A percentile compares a stretch with the other conserved stretches of the same genome.
These are phyloP conservation scores for Candida sakaeoensis DNA, from an alignment of 805 yeast genomes.

Conservation along the genomic window DNA sequence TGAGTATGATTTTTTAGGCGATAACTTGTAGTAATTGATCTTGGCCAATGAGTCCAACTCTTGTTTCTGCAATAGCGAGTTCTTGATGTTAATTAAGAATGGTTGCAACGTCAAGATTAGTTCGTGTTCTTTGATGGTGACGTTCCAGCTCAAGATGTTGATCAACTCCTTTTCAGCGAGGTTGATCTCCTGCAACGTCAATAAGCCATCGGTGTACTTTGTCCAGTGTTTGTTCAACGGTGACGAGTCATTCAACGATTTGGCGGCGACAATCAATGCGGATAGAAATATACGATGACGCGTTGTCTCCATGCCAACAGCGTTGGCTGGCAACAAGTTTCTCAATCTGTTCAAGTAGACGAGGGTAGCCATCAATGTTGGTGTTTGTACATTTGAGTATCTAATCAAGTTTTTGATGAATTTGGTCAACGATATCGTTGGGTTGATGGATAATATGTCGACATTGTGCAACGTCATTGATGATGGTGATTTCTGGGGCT, in stretches of 20 bases:
- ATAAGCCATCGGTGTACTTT: slow-evolving; percentile 81
- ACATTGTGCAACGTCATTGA: slow-evolving; percentile 21
- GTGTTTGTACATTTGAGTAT: slow-evolving; percentile 89
- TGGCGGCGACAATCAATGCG: slow-evolving; percentile 85
- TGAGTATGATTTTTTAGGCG: slow-evolving; percentile 15
- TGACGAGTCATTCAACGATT: slow-evolving; percentile 86
- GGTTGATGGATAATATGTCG: slow-evolving; percentile 15
- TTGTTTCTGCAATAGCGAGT: slow-evolving; percentile 31
- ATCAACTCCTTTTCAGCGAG: slow-evolving; percentile 88
- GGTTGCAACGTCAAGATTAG: slow-evolving; percentile 66
- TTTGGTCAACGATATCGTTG: slow-evolving; percentile 35
- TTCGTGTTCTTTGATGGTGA: slow-evolving; percentile 67
- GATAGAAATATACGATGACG: slow-evolving; percentile 91
- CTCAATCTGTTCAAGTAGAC: slow-evolving; percentile 79
- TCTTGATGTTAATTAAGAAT: slow-evolving; percentile 72
- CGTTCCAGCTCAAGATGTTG: slow-evolving; percentile 79
- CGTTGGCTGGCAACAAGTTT: slow-evolving; percentile 75
- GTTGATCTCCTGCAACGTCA: slow-evolving; percentile 75
- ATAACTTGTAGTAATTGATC: slow-evolving; percentile 28
- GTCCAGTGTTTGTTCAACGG: slow-evolving; percentile 98
- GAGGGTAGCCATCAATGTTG: slow-evolving; percentile 89
- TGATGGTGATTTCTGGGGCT: slow-evolving; percentile 10
- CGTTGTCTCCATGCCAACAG: slow-evolving; percentile 89
- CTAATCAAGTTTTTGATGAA: slow-evolving; percentile 73
- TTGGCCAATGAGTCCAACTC: slow-evolving; percentile 25